Conservation (phyloP, 768 basidiomycete genomes). For the Lentinula aciculospora region DNA sequence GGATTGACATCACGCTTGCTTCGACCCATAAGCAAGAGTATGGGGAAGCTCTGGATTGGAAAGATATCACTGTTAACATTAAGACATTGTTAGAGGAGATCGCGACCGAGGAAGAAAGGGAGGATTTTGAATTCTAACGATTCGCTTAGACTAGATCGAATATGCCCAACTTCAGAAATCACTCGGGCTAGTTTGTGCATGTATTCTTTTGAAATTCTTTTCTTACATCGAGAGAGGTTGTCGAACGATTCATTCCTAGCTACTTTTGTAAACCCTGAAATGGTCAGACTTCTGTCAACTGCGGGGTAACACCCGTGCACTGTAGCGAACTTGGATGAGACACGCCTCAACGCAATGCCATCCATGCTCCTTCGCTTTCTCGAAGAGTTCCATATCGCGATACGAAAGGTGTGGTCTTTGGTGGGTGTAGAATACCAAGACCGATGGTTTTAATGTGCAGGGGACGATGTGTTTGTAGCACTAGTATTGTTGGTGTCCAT, state of each 20-base stretch:
- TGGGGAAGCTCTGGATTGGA: not conserved
- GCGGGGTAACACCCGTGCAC: too few relatives aligned
- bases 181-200: too few relatives aligned
- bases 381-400: slow-evolving; percentile 80
- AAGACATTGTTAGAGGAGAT: not conserved
- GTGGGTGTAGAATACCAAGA: slow-evolving; percentile 87
- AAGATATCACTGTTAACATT: not conserved
- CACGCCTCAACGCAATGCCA: slow-evolving; percentile 68
- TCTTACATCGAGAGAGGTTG: too few relatives aligned
- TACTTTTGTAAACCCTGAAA: too few relatives aligned
- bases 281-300: too few relatives aligned
- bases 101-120: not conserved
- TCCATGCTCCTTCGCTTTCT: slow-evolving; percentile 49
- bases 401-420: slow-evolving; percentile 82
- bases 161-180: too few relatives aligned
- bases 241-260: too few relatives aligned
- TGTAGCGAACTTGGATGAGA: too few relatives aligned
- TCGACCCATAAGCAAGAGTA: not conserved
- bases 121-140: not conserved
- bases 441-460: slow-evolving; percentile 16
- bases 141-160: too few relatives aligned
- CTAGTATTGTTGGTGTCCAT: too few relatives aligned
- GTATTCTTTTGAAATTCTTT: too few relatives aligned
- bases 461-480: not conserved
- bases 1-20: not conserved